Percentiles rank a stretch among this genome's conserved stretches.
Evolutionary conservation across 2,329 filamentous ascomycete genomes (phyloP).

Genomic region (Plenodomus lindquistii): DNA sequence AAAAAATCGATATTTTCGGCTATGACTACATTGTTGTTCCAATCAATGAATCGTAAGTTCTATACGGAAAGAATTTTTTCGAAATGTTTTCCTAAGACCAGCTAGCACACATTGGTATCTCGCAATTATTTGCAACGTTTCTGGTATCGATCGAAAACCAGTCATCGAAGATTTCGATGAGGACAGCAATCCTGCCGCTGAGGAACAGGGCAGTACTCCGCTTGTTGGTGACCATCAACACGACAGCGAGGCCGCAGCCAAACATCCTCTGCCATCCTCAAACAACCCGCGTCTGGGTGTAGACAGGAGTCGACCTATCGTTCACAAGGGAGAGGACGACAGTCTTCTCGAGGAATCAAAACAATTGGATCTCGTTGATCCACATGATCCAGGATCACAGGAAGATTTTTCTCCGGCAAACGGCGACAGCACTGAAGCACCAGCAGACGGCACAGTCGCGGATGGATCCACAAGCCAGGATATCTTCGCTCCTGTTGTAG

Average conservation of each 20-base stretch:
- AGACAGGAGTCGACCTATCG: background rate
- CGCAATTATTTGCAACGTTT: slow-evolving; percentile 90
- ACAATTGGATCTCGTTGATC: slow-evolving; percentile 24
- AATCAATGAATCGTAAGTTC: slow-evolving; percentile 71
- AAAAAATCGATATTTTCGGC: slow-evolving; percentile 78
- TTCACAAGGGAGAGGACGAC: slow-evolving; percentile 9
- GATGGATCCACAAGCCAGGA: background rate
- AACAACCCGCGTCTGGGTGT: background rate
- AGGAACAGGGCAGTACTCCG: background rate
- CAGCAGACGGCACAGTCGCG: background rate
- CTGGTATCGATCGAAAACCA: slow-evolving; percentile 57
- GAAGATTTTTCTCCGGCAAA: background rate
- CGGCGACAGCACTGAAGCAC: background rate
- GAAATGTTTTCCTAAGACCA: slow-evolving; percentile 4
- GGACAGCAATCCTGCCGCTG: background rate
- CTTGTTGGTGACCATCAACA: background rate
- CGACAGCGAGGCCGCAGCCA: background rate
- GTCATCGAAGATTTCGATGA: slow-evolving; percentile 14
- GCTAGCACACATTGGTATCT: slow-evolving; percentile 78
- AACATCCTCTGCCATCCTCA: background rate
- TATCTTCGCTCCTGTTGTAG: background rate
- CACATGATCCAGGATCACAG: slow-evolving; percentile 9
- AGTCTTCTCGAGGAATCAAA: slow-evolving; percentile 28
- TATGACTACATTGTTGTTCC: slow-evolving; percentile 91
- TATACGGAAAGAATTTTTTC: background rate